Conservation (phyloP, 1,139 yeast genomes). For the Groenewaldozyma auringiensis region DNA sequence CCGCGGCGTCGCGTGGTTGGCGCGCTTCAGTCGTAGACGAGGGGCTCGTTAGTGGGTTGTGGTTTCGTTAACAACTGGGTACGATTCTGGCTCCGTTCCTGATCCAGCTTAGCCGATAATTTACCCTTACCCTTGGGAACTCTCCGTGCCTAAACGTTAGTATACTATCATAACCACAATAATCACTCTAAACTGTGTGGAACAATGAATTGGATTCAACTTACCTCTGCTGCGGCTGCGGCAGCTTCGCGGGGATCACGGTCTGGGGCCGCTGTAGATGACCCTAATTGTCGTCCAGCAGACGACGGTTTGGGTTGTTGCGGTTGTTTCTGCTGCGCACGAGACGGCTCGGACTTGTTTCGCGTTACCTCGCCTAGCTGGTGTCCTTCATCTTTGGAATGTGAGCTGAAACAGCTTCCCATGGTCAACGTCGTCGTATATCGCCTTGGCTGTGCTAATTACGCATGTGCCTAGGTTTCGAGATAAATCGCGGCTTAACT, state of each 20-base stretch:
- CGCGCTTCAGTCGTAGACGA: constrained; percentile 23
- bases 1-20: neutral
- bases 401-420: constrained; percentile 7
- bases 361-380: neutral
- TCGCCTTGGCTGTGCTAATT: no score
- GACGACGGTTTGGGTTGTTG: neutral
- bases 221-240: constrained; percentile 22
- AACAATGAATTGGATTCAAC: no score
- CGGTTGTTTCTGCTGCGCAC: no score
- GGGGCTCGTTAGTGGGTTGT: constrained; percentile 10
- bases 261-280: neutral
- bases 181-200: neutral
- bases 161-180: neutral
- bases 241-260: constrained; percentile 20
- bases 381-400: constrained; percentile 3
- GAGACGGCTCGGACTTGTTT: no score
- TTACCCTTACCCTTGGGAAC: constrained; percentile 16
- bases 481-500: no score
- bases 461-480: no score
- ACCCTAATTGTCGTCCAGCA: neutral
- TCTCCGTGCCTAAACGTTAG: constrained; percentile 6
- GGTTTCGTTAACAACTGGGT: constrained; percentile 16
- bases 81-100: constrained; percentile 20
- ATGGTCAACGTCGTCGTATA: no score
- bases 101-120: constrained; percentile 23